Percentiles rank a stretch among this genome's conserved stretches.
phyloP scores from a whole-genome alignment of 805 yeast genomes.

The Yamadazyma takamatsuzukensis region DNA sequence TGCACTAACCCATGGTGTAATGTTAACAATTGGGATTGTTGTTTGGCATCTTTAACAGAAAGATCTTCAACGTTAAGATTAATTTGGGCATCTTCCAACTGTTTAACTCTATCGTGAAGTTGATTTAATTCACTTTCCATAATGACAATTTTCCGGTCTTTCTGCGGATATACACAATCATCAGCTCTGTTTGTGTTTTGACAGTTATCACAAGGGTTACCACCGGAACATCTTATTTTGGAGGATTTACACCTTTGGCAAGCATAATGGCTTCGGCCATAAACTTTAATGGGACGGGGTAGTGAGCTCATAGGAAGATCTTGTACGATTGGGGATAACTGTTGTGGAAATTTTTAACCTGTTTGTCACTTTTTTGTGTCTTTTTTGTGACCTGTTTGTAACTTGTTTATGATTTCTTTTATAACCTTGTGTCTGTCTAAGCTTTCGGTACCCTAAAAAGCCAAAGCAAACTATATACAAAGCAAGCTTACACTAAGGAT shows the following conservation, averaged over 20 bases:
- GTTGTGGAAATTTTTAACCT: not conserved
- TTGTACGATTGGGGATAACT: too few species aligned
- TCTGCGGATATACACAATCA: conserved; percentile 33
- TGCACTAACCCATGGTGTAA: conserved; percentile 6
- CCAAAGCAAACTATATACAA: too few species aligned
- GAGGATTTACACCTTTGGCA: conserved; percentile 39
- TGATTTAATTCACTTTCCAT: conserved; percentile 40
- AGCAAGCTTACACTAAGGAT: too few species aligned
- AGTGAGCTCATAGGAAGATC: too few species aligned
- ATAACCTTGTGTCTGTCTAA: too few species aligned
- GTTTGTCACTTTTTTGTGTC: too few species aligned
- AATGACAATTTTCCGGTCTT: conserved; percentile 39
- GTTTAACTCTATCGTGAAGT: conserved; percentile 28
- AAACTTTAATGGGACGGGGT: conserved; percentile 36
- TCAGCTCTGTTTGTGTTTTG: conserved; percentile 26
- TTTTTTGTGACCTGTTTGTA: too few species aligned
- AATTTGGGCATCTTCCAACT: conserved; percentile 20
- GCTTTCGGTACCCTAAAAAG: too few species aligned
- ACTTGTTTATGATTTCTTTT: too few species aligned
- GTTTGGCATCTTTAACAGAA: too few species aligned
- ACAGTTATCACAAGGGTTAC: conserved; percentile 40
- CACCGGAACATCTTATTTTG: conserved; percentile 41
- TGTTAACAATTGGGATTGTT: too few species aligned
- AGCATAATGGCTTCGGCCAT: conserved; percentile 41
- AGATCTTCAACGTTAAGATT: too few species aligned